Percentiles rank a stretch among this genome's conserved stretches.
phyloP scores from a whole-genome alignment of 164 flowering plant genomes.

The Nymphaea colorata region DNA sequence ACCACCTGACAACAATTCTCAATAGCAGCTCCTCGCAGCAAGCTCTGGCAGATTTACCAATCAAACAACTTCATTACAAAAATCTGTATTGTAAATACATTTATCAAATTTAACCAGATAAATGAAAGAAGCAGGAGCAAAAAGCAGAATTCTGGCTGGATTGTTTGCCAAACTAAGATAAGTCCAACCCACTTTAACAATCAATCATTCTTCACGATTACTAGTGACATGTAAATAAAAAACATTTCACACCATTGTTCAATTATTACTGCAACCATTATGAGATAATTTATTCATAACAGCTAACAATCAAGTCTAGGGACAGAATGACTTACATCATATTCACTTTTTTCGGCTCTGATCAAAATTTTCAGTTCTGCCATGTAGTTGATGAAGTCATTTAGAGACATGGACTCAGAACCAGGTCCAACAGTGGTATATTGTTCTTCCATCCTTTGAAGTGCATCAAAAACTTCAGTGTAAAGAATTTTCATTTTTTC shows the following conservation, averaged over 20 bases:
- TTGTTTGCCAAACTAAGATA: not conserved
- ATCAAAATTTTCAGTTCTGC: slow-evolving; percentile 51
- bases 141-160: not conserved
- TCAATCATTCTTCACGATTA: too few species aligned
- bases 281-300: too few species aligned
- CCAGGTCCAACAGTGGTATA: slow-evolving; percentile 19
- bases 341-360: slow-evolving; percentile 47
- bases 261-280: not conserved
- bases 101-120: not conserved
- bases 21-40: slow-evolving; percentile 26
- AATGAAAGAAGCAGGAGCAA: not conserved
- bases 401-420: slow-evolving; percentile 13
- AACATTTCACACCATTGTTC: not conserved
- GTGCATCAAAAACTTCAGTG: slow-evolving; percentile 43
- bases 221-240: too few species aligned
- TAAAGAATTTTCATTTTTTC: slow-evolving; percentile 53
- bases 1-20: slow-evolving; percentile 20
- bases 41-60: slow-evolving; percentile 23
- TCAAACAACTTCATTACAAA: not conserved
- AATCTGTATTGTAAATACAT: not conserved
- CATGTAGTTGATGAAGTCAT: slow-evolving; percentile 36
- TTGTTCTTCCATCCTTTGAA: slow-evolving; percentile 43
- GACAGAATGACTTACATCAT: slow-evolving; percentile 34
- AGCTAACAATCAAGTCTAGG: not conserved
- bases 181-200: not conserved